phyloP scores from a whole-genome alignment of 2,329 filamentous ascomycete genomes.

The Pseudophaeomoniella oleicola region DNA sequence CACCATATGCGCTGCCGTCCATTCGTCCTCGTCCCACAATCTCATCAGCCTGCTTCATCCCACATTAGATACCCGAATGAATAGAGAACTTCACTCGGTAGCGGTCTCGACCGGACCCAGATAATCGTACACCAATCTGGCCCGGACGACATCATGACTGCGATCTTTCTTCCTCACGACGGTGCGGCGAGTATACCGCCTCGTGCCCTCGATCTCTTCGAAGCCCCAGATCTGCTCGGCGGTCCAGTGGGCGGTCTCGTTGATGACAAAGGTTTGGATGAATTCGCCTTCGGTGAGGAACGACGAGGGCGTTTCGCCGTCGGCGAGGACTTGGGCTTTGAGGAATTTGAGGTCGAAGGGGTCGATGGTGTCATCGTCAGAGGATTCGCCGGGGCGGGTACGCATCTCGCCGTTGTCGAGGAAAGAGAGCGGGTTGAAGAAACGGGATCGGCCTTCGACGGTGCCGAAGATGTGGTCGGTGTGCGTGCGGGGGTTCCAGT shows the following conservation, averaged over 20 bases:
- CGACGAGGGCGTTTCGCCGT: constrained; percentile 41
- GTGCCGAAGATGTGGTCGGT: constrained; percentile 67
- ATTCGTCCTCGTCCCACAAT: too few species aligned
- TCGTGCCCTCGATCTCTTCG: constrained; percentile 24
- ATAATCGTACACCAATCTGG: constrained; percentile 27
- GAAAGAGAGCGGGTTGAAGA: too few species aligned
- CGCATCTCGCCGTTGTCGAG: background rate
- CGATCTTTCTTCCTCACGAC: constrained; percentile 21
- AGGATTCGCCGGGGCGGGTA: constrained; percentile 12
- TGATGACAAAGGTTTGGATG: constrained; percentile 36
- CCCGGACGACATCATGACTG: constrained; percentile 17
- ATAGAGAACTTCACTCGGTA: too few species aligned
- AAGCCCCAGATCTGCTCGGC: constrained; percentile 36
- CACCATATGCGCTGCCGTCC: too few species aligned
- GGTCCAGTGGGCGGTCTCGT: constrained; percentile 35
- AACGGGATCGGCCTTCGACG: constrained; percentile 44
- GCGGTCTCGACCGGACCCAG: constrained; percentile 9
- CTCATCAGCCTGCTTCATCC: too few species aligned
- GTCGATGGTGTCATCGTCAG: constrained; percentile 23
- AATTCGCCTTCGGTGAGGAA: constrained; percentile 44
- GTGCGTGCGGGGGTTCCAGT: constrained; percentile 50
- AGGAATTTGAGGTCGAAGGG: constrained; percentile 22
- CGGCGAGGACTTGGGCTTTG: constrained; percentile 26
- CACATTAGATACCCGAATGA: too few species aligned
- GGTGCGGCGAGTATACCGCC: constrained; percentile 27